phyloP scores from a whole-genome alignment of 225 moss, liverwort and hornwort species.

The Pseudoscleropodium purum region DNA sequence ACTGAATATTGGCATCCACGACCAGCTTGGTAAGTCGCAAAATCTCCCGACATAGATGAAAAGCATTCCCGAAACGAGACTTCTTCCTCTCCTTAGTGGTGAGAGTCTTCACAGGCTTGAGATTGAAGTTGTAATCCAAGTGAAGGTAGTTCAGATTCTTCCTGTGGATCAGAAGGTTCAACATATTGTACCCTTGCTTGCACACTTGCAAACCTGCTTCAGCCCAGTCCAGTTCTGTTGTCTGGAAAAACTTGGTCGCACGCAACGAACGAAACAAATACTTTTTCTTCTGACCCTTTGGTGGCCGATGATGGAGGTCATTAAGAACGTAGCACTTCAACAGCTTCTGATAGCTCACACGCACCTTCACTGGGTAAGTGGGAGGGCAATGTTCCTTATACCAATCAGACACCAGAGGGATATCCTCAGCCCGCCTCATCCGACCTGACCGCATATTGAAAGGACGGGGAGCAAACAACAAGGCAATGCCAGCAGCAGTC shows the following conservation, averaged over 20 bases:
- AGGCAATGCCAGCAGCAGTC: constrained; percentile 90
- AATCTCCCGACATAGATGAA: constrained; percentile 97
- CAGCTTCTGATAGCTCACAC: constrained; percentile 99
- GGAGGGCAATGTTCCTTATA: constrained; percentile 99
- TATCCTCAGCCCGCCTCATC: constrained; percentile 96
- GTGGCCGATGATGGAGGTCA: constrained; percentile 97
- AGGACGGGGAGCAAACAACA: constrained; percentile 93
- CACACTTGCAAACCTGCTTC: constrained; percentile 99
- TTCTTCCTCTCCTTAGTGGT: constrained; percentile 98
- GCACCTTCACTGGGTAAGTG: constrained; percentile 97
- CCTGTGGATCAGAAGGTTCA: constrained; percentile 94
- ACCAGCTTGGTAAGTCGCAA: constrained; percentile 93
- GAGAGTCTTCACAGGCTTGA: constrained; percentile 99
- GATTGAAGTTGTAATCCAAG: constrained; percentile 95
- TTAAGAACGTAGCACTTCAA: constrained; percentile 97
- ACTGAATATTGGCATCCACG: constrained; percentile 98
- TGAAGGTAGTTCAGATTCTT: constrained; percentile 99
- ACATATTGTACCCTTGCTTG: constrained; percentile 99
- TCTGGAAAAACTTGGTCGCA: constrained; percentile 98
- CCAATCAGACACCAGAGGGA: constrained; percentile 98
- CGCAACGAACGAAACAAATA: constrained; percentile 88
- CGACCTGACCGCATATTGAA: constrained; percentile 99
- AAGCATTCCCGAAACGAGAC: constrained; percentile 98
- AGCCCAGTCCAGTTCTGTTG: constrained; percentile 97
- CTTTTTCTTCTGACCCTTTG: constrained; percentile 99